phyloP scores from a whole-genome alignment of 164 flowering plant species.

The Stephania yunnanensis region DNA sequence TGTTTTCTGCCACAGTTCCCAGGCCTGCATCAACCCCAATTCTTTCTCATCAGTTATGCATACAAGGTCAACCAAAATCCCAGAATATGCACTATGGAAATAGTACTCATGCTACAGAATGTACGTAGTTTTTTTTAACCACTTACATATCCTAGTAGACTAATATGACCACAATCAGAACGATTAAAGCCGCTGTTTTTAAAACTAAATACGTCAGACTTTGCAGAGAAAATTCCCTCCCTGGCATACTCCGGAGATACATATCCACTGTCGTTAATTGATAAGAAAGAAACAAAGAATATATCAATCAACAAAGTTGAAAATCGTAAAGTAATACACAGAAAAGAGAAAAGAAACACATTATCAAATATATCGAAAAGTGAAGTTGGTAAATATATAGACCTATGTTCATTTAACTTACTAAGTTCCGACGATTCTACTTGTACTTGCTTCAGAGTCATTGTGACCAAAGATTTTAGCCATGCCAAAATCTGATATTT shows the following conservation, averaged over 20 bases:
- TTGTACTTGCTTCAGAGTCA: neutral
- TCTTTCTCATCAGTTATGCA: no score
- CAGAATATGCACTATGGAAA: no score
- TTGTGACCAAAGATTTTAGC: neutral
- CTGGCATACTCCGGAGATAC: conserved; percentile 8
- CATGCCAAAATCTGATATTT: conserved; percentile 5
- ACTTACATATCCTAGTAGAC: conserved; percentile 5
- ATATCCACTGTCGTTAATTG: neutral
- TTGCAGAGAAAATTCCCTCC: conserved; percentile 2
- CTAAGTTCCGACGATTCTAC: neutral
- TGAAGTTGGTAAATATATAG: no score
- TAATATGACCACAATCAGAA: neutral
- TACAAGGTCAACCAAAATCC: neutral
- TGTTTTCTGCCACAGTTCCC: conserved; percentile 1
- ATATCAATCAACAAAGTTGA: no score
- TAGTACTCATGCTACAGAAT: neutral
- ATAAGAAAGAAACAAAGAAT: no score
- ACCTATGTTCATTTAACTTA: neutral
- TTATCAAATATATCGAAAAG: no score
- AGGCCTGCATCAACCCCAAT: neutral
- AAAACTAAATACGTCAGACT: conserved; percentile 4
- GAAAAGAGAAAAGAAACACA: no score
- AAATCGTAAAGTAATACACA: no score
- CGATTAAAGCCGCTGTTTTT: neutral
- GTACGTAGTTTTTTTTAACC: neutral